Percentiles rank a stretch among this genome's conserved stretches.
Conservation (phyloP, 78 protist genomes). For the Monocercomonoides exilis region DNA sequence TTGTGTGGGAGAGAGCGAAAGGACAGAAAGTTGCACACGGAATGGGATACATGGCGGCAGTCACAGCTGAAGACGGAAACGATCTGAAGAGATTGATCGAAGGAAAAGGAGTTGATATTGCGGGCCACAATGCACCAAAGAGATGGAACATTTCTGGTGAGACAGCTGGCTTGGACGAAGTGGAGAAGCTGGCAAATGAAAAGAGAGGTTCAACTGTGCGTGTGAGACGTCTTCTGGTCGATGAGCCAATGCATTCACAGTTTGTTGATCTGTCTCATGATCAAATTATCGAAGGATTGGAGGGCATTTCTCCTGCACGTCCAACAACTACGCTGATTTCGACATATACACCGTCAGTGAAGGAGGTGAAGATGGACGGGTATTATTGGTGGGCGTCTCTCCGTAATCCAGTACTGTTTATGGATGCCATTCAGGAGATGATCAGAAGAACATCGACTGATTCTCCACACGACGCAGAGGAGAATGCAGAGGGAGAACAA, state of each 20-base stretch:
- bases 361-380: neutral
- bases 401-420: neutral
- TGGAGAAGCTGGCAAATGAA: neutral
- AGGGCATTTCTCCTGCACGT: neutral
- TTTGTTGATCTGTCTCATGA: neutral
- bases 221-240: neutral
- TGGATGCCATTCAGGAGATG: neutral
- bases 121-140: neutral
- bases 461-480: neutral
- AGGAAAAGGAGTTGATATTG: neutral
- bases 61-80: neutral
- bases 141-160: neutral
- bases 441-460: neutral
- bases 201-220: neutral
- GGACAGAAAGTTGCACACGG: neutral
- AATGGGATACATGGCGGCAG: neutral
- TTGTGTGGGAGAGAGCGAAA: neutral
- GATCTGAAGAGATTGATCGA: neutral
- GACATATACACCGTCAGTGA: neutral
- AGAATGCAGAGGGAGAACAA: neutral
- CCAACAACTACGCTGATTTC: neutral
- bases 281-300: neutral
- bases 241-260: neutral
- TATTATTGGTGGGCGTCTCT: neutral
- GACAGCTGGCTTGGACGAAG: neutral